Evolutionary conservation across 2,329 filamentous ascomycete genomes (phyloP).

Genomic region (Colletotrichum chlorophyti): DNA sequence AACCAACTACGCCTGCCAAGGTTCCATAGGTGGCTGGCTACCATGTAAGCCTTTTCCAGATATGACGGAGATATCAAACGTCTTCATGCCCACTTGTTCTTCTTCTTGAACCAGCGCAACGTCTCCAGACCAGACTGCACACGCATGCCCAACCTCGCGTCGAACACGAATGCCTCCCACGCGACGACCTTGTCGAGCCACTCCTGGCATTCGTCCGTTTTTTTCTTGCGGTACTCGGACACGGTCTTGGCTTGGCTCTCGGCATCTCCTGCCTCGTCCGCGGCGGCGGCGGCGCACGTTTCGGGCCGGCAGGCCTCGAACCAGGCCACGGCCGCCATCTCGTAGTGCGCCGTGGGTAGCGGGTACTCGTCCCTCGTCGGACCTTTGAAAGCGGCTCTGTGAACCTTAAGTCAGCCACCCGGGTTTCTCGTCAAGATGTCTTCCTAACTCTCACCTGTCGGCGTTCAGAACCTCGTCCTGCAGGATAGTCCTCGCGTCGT

Average conservation of each 20-base stretch:
- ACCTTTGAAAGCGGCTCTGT: slow-evolving; percentile 63
- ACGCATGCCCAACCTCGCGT: slow-evolving; percentile 77
- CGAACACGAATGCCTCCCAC: slow-evolving; percentile 77
- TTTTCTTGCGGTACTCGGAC: slow-evolving; percentile 48
- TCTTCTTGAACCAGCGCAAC: slow-evolving; percentile 59
- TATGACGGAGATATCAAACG: too few relatives aligned
- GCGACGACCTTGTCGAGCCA: slow-evolving; percentile 71
- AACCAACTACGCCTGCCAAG: slow-evolving; percentile 8
- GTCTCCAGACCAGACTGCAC: slow-evolving; percentile 74
- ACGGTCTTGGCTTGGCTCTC: slow-evolving; percentile 35
- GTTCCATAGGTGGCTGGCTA: too few relatives aligned
- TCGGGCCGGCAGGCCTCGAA: slow-evolving; percentile 61
- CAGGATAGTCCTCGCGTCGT: slow-evolving; percentile 71
- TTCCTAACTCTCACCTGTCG: slow-evolving; percentile 68
- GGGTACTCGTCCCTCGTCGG: slow-evolving; percentile 72
- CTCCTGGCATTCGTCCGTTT: slow-evolving; percentile 66
- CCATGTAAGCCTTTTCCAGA: too few relatives aligned
- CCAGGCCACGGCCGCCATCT: slow-evolving; percentile 86
- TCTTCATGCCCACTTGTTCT: slow-evolving; percentile 41
- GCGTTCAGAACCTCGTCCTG: slow-evolving; percentile 69
- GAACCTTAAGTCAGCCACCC: too few relatives aligned
- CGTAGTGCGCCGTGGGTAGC: slow-evolving; percentile 80
- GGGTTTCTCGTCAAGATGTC: too few relatives aligned
- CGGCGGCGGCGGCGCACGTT: slow-evolving; percentile 30
- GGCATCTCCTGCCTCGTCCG: slow-evolving; percentile 40